These are phyloP conservation scores for Fusarium foetens DNA, from an alignment of 2,329 filamentous ascomycete species.

Conservation along the genomic window DNA sequence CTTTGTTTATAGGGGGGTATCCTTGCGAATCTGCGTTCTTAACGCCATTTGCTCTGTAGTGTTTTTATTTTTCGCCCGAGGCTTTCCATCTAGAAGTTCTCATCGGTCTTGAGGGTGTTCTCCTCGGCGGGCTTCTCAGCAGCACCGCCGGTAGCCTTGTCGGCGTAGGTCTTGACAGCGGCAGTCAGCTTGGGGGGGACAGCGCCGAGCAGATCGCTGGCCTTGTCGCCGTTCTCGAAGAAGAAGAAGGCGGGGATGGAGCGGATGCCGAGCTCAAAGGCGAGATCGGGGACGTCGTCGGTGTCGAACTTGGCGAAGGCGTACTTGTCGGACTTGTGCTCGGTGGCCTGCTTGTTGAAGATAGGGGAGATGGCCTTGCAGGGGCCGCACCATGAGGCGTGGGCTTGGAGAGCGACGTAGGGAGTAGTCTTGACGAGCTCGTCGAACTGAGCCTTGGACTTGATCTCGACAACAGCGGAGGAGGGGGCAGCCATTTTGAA, in stretches of 20 bases:
- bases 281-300: slow-evolving; percentile 62
- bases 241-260: slow-evolving; percentile 70
- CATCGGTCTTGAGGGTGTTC: slow-evolving; percentile 30
- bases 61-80: background rate
- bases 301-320: slow-evolving; percentile 70
- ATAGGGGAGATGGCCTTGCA: slow-evolving; percentile 69
- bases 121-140: slow-evolving; percentile 25
- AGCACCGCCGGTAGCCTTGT: slow-evolving; percentile 25
- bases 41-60: slow-evolving; percentile 11
- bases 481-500: slow-evolving; percentile 43
- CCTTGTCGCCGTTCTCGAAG: slow-evolving; percentile 64
- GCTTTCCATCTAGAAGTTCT: slow-evolving; percentile 30
- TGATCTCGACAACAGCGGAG: slow-evolving; percentile 51
- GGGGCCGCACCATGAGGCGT: slow-evolving; percentile 69
- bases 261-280: slow-evolving; percentile 60
- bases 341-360: slow-evolving; percentile 60
- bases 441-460: slow-evolving; percentile 58
- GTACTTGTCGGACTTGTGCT: slow-evolving; percentile 53
- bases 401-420: slow-evolving; percentile 67
- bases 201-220: slow-evolving; percentile 56
- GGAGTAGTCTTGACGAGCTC: slow-evolving; percentile 58
- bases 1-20: slow-evolving; percentile 33
- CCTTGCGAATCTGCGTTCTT: slow-evolving; percentile 29
- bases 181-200: slow-evolving; percentile 49
- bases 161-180: slow-evolving; percentile 38